Evolutionary conservation across 2,329 filamentous ascomycete genomes (phyloP).

Genomic region (Fusarium odoratissimum): DNA sequence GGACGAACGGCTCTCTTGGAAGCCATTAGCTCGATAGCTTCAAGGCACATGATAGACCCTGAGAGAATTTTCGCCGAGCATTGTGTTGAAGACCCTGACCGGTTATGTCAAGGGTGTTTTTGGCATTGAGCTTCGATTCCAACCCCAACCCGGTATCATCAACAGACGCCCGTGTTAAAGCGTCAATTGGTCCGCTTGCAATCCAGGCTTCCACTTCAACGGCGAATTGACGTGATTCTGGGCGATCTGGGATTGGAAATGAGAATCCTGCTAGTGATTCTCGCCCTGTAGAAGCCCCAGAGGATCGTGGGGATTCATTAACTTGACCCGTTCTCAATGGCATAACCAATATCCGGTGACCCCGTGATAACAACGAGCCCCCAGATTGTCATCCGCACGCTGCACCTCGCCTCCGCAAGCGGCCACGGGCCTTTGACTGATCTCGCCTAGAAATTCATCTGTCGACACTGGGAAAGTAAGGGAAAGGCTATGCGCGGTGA

Average conservation of each 20-base stretch:
- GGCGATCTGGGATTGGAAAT: constrained; percentile 36
- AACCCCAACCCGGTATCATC: constrained; percentile 24
- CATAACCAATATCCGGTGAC: constrained; percentile 37
- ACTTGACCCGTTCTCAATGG: constrained; percentile 30
- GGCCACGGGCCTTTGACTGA: constrained; percentile 36
- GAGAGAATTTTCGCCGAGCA: constrained; percentile 16
- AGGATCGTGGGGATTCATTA: constrained; percentile 29
- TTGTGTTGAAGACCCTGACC: constrained; percentile 11
- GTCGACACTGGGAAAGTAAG: constrained; percentile 9
- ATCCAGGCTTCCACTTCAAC: constrained; percentile 20
- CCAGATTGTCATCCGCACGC: constrained; percentile 44
- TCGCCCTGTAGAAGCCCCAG: constrained; percentile 25
- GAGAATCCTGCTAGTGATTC: constrained; percentile 32
- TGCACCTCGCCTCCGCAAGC: constrained; percentile 45
- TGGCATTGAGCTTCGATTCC: constrained; percentile 28
- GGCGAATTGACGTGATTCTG: constrained; percentile 37
- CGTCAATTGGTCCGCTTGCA: constrained; percentile 38
- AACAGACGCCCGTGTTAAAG: constrained; percentile 5
- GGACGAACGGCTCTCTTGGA: constrained; percentile 27
- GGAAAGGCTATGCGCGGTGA: constrained; percentile 1
- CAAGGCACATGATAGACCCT: constrained; percentile 37
- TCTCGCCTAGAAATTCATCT: constrained; percentile 29
- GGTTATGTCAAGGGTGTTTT: constrained; percentile 10
- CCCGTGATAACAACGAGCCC: constrained; percentile 40
- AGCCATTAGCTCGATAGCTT: constrained; percentile 13